Percentiles rank a stretch among this genome's conserved stretches.
Evolutionary conservation across 2,329 filamentous ascomycete genomes (phyloP).

Genomic region (Cladosporium sp.): DNA sequence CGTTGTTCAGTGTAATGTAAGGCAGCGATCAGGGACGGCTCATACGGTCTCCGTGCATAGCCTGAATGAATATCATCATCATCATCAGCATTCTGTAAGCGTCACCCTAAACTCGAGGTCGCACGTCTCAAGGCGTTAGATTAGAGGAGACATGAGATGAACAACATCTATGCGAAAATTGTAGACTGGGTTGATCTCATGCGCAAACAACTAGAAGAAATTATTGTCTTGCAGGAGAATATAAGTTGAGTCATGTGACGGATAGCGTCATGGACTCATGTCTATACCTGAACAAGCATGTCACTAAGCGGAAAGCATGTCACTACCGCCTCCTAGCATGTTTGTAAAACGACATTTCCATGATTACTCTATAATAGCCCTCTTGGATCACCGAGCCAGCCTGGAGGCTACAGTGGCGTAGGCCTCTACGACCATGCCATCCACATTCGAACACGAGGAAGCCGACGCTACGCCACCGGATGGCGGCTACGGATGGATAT

Average conservation of each 20-base stretch:
- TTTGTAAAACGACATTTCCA: not conserved
- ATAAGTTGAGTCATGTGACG: too few species aligned
- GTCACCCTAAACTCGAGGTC: too few species aligned
- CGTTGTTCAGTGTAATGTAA: not conserved
- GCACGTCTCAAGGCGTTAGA: too few species aligned
- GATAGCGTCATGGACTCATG: too few species aligned
- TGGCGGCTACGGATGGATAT: slow-evolving; percentile 32
- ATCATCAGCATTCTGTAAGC: too few species aligned
- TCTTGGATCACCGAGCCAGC: not conserved
- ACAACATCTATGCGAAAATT: too few species aligned
- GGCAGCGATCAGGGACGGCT: not conserved
- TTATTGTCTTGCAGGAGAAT: too few species aligned
- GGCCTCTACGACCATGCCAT: not conserved
- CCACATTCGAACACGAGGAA: not conserved
- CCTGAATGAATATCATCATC: too few species aligned
- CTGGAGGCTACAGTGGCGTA: not conserved
- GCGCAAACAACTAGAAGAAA: too few species aligned
- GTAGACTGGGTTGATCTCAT: too few species aligned
- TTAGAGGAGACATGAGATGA: too few species aligned
- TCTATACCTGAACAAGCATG: not conserved
- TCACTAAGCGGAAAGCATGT: not conserved
- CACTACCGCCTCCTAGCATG: not conserved
- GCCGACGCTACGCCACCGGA: slow-evolving; percentile 14
- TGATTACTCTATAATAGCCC: not conserved
- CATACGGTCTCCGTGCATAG: not conserved